Evolutionary conservation across 73 alveolate species (phyloP).

Genomic region (Diophrys appendiculata): DNA sequence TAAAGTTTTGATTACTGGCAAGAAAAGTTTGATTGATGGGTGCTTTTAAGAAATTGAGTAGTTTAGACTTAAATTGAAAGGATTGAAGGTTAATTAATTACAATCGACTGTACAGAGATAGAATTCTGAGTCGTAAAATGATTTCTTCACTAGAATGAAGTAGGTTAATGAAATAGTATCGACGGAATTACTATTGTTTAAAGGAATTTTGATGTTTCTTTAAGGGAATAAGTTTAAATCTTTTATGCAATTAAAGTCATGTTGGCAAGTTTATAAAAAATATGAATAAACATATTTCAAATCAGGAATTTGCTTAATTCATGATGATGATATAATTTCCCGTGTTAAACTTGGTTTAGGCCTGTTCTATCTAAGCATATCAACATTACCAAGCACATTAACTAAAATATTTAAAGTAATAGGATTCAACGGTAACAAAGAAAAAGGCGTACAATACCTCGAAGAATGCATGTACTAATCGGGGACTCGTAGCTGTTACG

Average conservation of each 20-base stretch:
- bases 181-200: conserved; percentile 46
- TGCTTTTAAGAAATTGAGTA: conserved; percentile 18
- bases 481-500: conserved; percentile 41
- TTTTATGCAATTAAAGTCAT: conserved; percentile 41
- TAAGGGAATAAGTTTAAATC: conserved; percentile 62
- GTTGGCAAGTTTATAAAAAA: conserved; percentile 55
- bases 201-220: conserved; percentile 51
- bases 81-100: conserved; percentile 15
- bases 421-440: conserved; percentile 58
- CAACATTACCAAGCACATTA: conserved; percentile 46
- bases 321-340: conserved; percentile 26
- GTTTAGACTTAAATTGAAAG: conserved; percentile 10
- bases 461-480: conserved; percentile 32
- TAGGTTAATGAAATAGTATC: conserved; percentile 36
- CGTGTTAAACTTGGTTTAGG: conserved; percentile 64
- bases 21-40: conserved; percentile 33
- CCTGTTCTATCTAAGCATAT: conserved; percentile 48
- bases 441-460: conserved; percentile 44
- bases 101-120: background rate
- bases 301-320: background rate
- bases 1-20: conserved; percentile 61
- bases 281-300: conserved; percentile 21
- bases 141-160: background rate
- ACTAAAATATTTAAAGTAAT: conserved; percentile 48
- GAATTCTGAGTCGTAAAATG: conserved; percentile 4